phyloP scores from a whole-genome alignment of 371 early-diverging fungal genomes.

The Rhizopus microsporus region DNA sequence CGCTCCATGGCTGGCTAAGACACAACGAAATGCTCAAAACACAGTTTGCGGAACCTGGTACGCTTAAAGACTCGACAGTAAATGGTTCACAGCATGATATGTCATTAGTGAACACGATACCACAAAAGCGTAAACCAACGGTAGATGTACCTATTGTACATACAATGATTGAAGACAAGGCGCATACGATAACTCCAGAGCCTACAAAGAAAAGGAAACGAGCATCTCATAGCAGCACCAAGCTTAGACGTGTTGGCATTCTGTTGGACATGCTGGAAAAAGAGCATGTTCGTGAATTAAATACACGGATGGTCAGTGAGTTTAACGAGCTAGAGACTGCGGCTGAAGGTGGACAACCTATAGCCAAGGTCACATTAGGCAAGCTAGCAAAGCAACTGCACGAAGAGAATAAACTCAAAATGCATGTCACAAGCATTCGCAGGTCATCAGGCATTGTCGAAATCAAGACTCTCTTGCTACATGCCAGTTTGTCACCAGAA shows the following conservation, averaged over 20 bases:
- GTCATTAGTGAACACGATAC: background rate
- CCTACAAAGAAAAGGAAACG: slow-evolving; percentile 1
- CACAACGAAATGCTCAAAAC: slow-evolving; percentile 1
- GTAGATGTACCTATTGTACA: too few relatives aligned
- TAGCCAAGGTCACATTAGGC: slow-evolving; percentile 11
- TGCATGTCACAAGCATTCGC: slow-evolving; percentile 6
- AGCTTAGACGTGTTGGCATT: slow-evolving; percentile 6
- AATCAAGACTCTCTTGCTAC: slow-evolving; percentile 18
- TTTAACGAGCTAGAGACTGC: slow-evolving; percentile 12
- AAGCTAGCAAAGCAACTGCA: slow-evolving; percentile 8
- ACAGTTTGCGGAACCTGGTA: background rate
- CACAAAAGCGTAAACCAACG: background rate
- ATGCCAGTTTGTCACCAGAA: slow-evolving; percentile 3
- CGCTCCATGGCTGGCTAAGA: slow-evolving; percentile 7
- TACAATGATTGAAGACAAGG: background rate
- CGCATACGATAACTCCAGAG: too few relatives aligned
- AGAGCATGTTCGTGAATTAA: slow-evolving; percentile 11
- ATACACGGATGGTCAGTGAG: background rate
- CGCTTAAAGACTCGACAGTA: too few relatives aligned
- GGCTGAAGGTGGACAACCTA: background rate
- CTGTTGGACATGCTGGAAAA: slow-evolving; percentile 18
- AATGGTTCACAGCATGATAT: background rate
- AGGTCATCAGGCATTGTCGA: slow-evolving; percentile 13
- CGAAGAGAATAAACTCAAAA: slow-evolving; percentile 10
- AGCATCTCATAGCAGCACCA: slow-evolving; percentile 3